Percentiles rank a stretch among this genome's conserved stretches.
Evolutionary conservation across 2,329 filamentous ascomycete genomes (phyloP).

Genomic region (Penicillium polonicum): DNA sequence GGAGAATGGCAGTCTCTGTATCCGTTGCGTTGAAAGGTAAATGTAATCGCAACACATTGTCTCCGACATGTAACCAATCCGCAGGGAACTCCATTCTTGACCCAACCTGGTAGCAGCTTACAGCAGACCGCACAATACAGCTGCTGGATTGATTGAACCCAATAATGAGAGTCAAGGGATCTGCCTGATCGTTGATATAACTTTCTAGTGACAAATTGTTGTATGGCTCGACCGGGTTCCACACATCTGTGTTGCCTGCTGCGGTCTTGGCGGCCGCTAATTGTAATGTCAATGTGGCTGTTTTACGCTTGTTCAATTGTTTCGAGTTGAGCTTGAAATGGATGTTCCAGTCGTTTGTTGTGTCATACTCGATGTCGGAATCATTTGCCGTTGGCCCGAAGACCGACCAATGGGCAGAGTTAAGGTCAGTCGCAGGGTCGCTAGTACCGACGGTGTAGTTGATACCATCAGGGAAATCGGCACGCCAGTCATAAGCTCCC

Average conservation of each 20-base stretch:
- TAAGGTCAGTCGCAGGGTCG: slow-evolving; percentile 52
- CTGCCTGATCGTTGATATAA: slow-evolving; percentile 46
- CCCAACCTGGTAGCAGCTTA: slow-evolving; percentile 61
- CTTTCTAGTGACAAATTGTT: slow-evolving; percentile 55
- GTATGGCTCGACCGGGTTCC: slow-evolving; percentile 54
- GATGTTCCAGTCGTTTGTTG: slow-evolving; percentile 59
- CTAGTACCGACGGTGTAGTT: slow-evolving; percentile 57
- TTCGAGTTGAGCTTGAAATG: slow-evolving; percentile 50
- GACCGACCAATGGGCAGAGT: slow-evolving; percentile 66
- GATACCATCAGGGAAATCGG: slow-evolving; percentile 60
- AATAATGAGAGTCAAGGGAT: slow-evolving; percentile 26
- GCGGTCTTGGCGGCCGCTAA: slow-evolving; percentile 63
- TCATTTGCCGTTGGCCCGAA: slow-evolving; percentile 50
- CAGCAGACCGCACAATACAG: slow-evolving; percentile 60
- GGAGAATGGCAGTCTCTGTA: slow-evolving; percentile 57
- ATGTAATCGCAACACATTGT: slow-evolving; percentile 58
- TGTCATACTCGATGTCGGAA: slow-evolving; percentile 42
- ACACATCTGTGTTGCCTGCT: slow-evolving; percentile 61
- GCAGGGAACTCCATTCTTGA: slow-evolving; percentile 61
- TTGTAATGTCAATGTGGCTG: slow-evolving; percentile 62
- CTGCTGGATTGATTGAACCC: slow-evolving; percentile 58
- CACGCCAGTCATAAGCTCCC: slow-evolving; percentile 58
- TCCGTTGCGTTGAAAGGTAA: slow-evolving; percentile 61
- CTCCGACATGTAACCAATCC: slow-evolving; percentile 49
- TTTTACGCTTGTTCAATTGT: slow-evolving; percentile 44